Evolutionary conservation across 1,284 basidiomycete genomes (phyloP).

Genomic region (Cryptococcus jaspeensis): DNA sequence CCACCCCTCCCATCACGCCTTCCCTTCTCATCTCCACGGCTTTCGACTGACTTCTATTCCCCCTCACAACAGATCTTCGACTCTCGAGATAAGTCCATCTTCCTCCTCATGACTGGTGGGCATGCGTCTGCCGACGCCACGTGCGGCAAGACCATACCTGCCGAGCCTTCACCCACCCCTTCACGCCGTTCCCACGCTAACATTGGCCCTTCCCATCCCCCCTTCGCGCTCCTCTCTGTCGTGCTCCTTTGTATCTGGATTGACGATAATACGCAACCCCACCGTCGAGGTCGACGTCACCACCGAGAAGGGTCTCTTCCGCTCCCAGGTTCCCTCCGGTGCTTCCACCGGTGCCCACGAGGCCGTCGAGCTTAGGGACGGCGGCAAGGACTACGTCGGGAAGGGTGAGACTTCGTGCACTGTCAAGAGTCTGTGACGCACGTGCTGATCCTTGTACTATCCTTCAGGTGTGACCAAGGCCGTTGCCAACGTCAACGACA

Average conservation of each 20-base stretch:
- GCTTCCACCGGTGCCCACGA: constrained; percentile 98
- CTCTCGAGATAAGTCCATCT: constrained; percentile 68
- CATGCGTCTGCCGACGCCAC: background rate
- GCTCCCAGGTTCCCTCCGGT: constrained; percentile 93
- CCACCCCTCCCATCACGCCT: constrained; percentile 13
- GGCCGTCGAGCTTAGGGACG: constrained; percentile 97
- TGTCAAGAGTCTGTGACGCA: background rate
- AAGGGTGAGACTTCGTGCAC: constrained; percentile 65
- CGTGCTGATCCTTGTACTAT: background rate
- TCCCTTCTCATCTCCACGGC: background rate
- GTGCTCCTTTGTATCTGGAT: constrained; percentile 6
- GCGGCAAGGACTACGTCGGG: constrained; percentile 92
- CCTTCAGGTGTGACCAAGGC: constrained; percentile 83
- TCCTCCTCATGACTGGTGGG: constrained; percentile 2
- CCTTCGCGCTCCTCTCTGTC: background rate
- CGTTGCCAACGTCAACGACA: constrained; percentile 89
- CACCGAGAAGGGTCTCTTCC: constrained; percentile 90
- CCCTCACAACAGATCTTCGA: constrained; percentile 77
- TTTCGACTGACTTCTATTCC: constrained; percentile 5
- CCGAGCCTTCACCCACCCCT: too few relatives aligned
- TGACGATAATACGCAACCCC: constrained; percentile 61
- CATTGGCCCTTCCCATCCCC: constrained; percentile 16
- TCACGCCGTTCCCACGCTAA: constrained; percentile 20
- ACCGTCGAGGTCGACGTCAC: constrained; percentile 92
- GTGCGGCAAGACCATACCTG: too few relatives aligned